phyloP scores from a whole-genome alignment of 768 basidiomycete genomes.

The Tricholoma sp. region DNA sequence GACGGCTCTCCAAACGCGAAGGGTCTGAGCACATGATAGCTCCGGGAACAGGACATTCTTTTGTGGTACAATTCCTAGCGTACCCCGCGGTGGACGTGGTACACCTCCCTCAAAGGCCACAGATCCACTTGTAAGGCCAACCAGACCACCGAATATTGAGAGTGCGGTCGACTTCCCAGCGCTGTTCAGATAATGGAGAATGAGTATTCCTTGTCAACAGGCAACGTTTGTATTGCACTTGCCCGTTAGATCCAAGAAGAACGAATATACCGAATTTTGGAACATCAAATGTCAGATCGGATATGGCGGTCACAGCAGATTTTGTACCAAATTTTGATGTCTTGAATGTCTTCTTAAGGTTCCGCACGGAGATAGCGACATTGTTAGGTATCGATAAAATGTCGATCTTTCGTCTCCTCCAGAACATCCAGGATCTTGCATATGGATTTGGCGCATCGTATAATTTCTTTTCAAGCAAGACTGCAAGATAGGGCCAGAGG shows the following conservation, averaged over 20 bases:
- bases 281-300: constrained; percentile 61
- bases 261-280: constrained; percentile 76
- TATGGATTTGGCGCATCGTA: constrained; percentile 52
- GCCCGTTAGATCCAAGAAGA: constrained; percentile 70
- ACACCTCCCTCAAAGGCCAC: constrained; percentile 52
- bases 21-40: constrained; percentile 66
- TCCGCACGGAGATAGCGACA: constrained; percentile 56
- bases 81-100: constrained; percentile 53
- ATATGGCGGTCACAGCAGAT: constrained; percentile 53
- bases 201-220: background rate
- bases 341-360: constrained; percentile 55
- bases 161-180: constrained; percentile 76
- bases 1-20: constrained; percentile 67
- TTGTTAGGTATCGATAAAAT: constrained; percentile 27
- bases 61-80: constrained; percentile 75
- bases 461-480: constrained; percentile 50
- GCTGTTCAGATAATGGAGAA: constrained; percentile 27
- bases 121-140: constrained; percentile 53
- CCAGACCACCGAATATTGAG: constrained; percentile 60
- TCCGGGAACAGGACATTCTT: constrained; percentile 82
- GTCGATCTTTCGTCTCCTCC: constrained; percentile 18
- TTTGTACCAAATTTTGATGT: constrained; percentile 45
- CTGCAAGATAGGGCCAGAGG: constrained; percentile 67
- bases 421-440: constrained; percentile 28
- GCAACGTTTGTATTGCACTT: constrained; percentile 8